Evolutionary conservation across 139 green algal species (phyloP), one percentile per base, ranked within the genome.

Genomic region (Auxenochlorella pyrenoidosa): DNA sequence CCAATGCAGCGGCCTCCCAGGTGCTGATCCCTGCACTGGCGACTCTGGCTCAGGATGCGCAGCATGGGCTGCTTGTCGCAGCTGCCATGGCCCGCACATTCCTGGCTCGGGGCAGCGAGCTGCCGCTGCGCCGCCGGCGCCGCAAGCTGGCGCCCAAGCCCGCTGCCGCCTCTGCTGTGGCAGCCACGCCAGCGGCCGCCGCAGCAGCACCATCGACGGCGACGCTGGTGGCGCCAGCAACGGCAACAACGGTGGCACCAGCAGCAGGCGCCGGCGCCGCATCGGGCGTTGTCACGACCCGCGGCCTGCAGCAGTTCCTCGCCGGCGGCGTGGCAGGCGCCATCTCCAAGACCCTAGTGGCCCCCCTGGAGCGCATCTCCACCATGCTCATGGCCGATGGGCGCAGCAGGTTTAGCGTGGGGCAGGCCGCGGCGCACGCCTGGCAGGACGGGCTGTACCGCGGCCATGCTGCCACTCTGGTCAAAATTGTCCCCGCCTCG

Each of bases 261-360:
- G 75, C 73, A 28, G 26, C 73, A 38, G 43, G 21, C 10, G 28
- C 40, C 51, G 38, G n/a, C 60, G 16, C 6, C 58, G 19, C 21
- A 36, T 0, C 16, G 58, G 36, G 26, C 6, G 24, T 28, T 59
- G 36, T 5, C 44, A 43, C 43, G 30, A 47, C 41, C 10, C 58
- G 26, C 54, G 44, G 38, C 34, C 75, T 85, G 68, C 80, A 78
- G 63, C 71, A 82, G 54, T 81, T 91, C 13, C 43, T 91, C 26
- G 82, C 88, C 0, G 88, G 88, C 41, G 88, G 88, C 32, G 38
- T 85, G 5, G 88, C 88, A 32, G 88, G 88, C 12, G 88, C 88
- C 2, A 83, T 90, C 21, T 72, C 36, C 78, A 91, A 91, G 58
- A 90, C 83, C 5, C 40, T 89, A 8, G 88, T 91, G 38, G 88